phyloP scores from a whole-genome alignment of 2,329 filamentous ascomycete genomes.

The Cryphonectria radicalis region DNA sequence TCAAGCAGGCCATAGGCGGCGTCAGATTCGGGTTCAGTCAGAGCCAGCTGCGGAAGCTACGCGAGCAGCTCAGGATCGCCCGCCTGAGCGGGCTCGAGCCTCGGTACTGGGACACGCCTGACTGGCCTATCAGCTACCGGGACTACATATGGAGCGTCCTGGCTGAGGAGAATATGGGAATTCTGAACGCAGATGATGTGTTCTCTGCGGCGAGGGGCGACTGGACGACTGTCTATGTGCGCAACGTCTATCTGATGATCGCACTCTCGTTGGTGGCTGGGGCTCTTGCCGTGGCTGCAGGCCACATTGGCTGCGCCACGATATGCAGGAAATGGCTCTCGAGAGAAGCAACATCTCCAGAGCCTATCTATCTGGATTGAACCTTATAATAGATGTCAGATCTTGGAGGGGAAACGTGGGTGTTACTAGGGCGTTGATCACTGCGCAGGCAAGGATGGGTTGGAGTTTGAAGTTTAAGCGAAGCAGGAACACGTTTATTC shows the following conservation, averaged over 20 bases:
- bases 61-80: slow-evolving; percentile 3
- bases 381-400: background rate
- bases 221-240: background rate
- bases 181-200: background rate
- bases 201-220: background rate
- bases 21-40: background rate
- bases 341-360: background rate
- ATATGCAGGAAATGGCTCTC: background rate
- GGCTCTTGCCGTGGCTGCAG: background rate
- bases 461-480: background rate
- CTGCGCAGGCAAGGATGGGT: background rate
- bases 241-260: background rate
- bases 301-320: background rate
- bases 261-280: background rate
- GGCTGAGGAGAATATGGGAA: background rate
- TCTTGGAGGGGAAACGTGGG: background rate
- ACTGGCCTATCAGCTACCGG: background rate
- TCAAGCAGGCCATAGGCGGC: background rate
- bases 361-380: background rate
- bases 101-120: background rate
- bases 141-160: slow-evolving; percentile 2
- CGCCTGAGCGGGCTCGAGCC: background rate
- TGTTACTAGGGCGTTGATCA: background rate
- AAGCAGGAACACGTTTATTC: background rate
- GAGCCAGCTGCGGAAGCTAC: background rate